Base-by-base conservation (phyloP, 306 rosid genomes). In the Fragaria vesca region DNA sequence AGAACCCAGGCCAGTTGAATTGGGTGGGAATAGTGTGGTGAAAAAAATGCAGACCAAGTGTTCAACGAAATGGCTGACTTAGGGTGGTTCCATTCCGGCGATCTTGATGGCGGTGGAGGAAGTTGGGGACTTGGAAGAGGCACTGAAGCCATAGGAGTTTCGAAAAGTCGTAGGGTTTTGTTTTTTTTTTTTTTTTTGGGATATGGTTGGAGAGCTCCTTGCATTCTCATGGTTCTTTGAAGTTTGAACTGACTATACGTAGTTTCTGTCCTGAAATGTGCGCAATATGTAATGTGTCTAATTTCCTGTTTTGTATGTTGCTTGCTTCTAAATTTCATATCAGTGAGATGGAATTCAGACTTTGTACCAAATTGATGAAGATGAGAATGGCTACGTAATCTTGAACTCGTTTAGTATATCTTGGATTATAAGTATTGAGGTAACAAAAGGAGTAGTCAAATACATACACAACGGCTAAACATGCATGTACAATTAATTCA, bases 91-190 rank as follows among this genome's bases (percentile, higher is more conserved):
- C 47, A 69, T 89, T 79, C 91, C 91, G 12, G 85, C 88, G 9
- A 82, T 93, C 55, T 74, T 93, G 71, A 79, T 76, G 11, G 92
- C 90, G 9, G 73, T 94, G 88, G 90, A 87, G 46, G 82, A 51
- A 12, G 71, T 89, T 73, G 55, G 21, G 74, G 91, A 89, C 62
- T 81, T 93, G 81, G 96, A 93, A 66, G 81, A 79, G 85, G 91
- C 96, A 47, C 71, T 93, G 34, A 69, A 58, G 61, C 93, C 92
- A 0, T 94, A 96, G 12, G 96, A 90, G 72, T 90, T 89, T 81
- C 84, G 47, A 74, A 92, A 92, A 75, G 97, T 97, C 0, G 93
- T 87, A 83, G 92, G 6, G 83, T 87, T 92, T 32, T 32, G 2
- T 30, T 2, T 30, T 32, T 32, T 32, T 32, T 32, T 0, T 32